Evolutionary conservation across 805 yeast species (phyloP).

Genomic region (Lachancea fermentati): DNA sequence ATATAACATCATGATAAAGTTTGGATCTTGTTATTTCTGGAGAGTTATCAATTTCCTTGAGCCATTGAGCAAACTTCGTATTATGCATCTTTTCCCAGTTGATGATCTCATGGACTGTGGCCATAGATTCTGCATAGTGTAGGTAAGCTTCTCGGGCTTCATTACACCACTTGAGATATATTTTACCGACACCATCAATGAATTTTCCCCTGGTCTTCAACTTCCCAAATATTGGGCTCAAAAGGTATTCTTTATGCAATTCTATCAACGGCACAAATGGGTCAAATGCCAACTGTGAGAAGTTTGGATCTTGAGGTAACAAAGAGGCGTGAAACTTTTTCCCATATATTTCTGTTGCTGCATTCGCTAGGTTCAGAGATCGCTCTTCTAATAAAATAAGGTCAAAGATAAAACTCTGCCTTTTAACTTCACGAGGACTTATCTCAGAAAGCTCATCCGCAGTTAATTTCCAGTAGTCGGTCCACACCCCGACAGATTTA

Average conservation of each 20-base stretch:
- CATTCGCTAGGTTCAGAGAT: constrained; percentile 59
- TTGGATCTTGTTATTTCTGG: constrained; percentile 37
- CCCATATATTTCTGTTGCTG: constrained; percentile 57
- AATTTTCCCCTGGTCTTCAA: constrained; percentile 61
- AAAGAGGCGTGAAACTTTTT: constrained; percentile 38
- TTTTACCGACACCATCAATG: constrained; percentile 55
- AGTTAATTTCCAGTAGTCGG: constrained; percentile 57
- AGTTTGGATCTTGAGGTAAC: constrained; percentile 46
- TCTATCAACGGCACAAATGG: constrained; percentile 52
- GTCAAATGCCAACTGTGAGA: constrained; percentile 52
- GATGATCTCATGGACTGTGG: constrained; percentile 52
- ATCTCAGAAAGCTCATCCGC: constrained; percentile 48
- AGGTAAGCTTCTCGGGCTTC: constrained; percentile 50
- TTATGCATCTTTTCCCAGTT: constrained; percentile 40
- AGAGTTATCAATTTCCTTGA: constrained; percentile 44
- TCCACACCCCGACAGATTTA: constrained; percentile 49
- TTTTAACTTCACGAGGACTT: constrained; percentile 48
- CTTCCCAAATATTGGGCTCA: constrained; percentile 53
- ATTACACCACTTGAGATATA: constrained; percentile 59
- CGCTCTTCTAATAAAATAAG: constrained; percentile 65
- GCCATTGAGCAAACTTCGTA: constrained; percentile 52
- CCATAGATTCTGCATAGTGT: constrained; percentile 55
- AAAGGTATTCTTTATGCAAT: constrained; percentile 47
- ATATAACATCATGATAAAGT: constrained; percentile 48
- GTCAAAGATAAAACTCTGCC: constrained; percentile 74